These are phyloP conservation scores for Penicillium sp. DNA, from an alignment of 2,329 filamentous ascomycete genomes.

Conservation along the genomic window DNA sequence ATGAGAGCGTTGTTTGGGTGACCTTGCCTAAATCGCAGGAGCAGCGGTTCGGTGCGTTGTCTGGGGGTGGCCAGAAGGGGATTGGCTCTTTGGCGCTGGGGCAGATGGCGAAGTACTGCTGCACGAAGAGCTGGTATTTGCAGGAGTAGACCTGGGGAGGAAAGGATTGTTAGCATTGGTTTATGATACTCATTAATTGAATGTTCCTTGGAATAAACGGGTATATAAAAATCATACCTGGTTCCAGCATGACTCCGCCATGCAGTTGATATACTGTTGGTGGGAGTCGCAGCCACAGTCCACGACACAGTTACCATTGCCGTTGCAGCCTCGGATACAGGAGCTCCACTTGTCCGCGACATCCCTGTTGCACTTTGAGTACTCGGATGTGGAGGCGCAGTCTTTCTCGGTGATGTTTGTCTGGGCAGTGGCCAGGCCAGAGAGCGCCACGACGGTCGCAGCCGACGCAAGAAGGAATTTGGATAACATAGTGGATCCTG, in stretches of 20 bases:
- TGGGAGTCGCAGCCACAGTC: conserved; percentile 27
- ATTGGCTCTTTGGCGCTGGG: conserved; percentile 32
- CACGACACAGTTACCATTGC: conserved; percentile 23
- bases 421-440: conserved; percentile 20
- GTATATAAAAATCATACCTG: conserved; percentile 22
- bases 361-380: conserved; percentile 22
- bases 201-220: neutral
- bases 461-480: conserved; percentile 14
- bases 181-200: neutral
- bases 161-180: neutral
- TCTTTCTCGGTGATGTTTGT: conserved; percentile 25
- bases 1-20: conserved; percentile 18
- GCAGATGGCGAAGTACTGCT: conserved; percentile 37
- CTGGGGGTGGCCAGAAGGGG: conserved; percentile 42
- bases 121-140: conserved; percentile 42
- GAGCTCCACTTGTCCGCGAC: conserved; percentile 21
- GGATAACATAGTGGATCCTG: conserved; percentile 16
- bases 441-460: conserved; percentile 10
- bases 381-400: conserved; percentile 22
- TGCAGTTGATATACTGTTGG: conserved; percentile 38
- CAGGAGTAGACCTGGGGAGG: conserved; percentile 37
- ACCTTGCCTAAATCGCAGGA: conserved; percentile 41
- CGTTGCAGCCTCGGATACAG: conserved; percentile 23
- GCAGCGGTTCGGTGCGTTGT: conserved; percentile 36
- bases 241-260: conserved; percentile 43